Evolutionary conservation across 2,329 filamentous ascomycete species (phyloP).

Genomic region (Taxawa tesnikishii): DNA sequence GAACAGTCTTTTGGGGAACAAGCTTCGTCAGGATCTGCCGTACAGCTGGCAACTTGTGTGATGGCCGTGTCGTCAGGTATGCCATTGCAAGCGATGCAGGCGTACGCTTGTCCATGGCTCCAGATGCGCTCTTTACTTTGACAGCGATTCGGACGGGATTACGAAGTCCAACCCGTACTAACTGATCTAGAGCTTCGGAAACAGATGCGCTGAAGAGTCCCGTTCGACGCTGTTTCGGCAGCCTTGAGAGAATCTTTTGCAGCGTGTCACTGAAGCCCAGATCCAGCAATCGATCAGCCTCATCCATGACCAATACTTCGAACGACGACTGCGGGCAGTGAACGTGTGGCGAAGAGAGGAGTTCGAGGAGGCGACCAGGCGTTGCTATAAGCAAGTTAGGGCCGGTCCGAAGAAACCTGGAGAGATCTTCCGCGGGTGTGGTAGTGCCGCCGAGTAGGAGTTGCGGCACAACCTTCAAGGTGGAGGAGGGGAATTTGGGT

Average conservation of each 20-base stretch:
- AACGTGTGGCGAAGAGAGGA: slow-evolving; percentile 75
- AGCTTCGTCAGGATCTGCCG: slow-evolving; percentile 52
- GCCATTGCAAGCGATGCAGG: slow-evolving; percentile 89
- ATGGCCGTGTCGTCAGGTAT: slow-evolving; percentile 63
- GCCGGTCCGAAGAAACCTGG: slow-evolving; percentile 67
- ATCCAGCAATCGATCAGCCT: slow-evolving; percentile 85
- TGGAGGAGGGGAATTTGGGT: slow-evolving; percentile 32
- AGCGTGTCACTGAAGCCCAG: slow-evolving; percentile 88
- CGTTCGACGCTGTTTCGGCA: slow-evolving; percentile 88
- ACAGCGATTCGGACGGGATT: slow-evolving; percentile 94
- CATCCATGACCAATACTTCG: slow-evolving; percentile 83
- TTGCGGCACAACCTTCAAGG: slow-evolving; percentile 61
- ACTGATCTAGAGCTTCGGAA: slow-evolving; percentile 86
- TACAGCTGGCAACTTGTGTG: slow-evolving; percentile 68
- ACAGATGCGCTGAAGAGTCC: slow-evolving; percentile 92
- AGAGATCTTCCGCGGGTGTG: slow-evolving; percentile 73
- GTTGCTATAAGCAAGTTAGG: slow-evolving; percentile 87
- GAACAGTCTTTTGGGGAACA: slow-evolving; percentile 69
- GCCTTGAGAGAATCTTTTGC: slow-evolving; percentile 66
- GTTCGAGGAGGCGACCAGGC: slow-evolving; percentile 76
- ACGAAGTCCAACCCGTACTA: slow-evolving; percentile 79
- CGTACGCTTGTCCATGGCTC: slow-evolving; percentile 71
- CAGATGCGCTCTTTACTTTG: slow-evolving; percentile 68
- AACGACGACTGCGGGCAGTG: slow-evolving; percentile 82
- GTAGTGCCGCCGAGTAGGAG: slow-evolving; percentile 76